Conservation (phyloP, 2,329 filamentous ascomycete genomes). For the Colletotrichum sp. region DNA sequence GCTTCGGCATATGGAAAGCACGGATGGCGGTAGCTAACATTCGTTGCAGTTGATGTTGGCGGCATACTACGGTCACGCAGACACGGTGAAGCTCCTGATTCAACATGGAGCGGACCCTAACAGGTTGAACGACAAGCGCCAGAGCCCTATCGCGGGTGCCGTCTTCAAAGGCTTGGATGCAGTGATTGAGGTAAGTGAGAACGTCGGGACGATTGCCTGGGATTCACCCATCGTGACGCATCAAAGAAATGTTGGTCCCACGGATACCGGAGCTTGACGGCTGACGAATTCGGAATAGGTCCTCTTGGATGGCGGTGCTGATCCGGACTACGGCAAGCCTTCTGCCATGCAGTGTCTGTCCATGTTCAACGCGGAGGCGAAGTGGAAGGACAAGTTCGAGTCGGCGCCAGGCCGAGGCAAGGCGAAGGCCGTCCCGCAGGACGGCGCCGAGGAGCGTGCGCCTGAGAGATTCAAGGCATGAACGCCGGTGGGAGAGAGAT, state of each 20-base stretch:
- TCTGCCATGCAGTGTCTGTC: constrained; percentile 52
- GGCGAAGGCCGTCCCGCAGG: constrained; percentile 26
- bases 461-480: constrained; percentile 14
- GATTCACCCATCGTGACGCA: background rate
- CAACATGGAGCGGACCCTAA: constrained; percentile 70
- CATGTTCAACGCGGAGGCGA: constrained; percentile 58
- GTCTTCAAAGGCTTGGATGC: constrained; percentile 74
- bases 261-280: background rate
- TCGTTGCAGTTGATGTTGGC: constrained; percentile 69
- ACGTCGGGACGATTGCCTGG: constrained; percentile 44
- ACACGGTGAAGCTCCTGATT: constrained; percentile 65
- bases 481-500: background rate
- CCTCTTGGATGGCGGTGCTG: constrained; percentile 56
- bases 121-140: constrained; percentile 69
- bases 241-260: background rate
- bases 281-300: constrained; percentile 31
- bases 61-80: constrained; percentile 70
- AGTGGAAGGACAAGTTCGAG: constrained; percentile 56
- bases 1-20: background rate
- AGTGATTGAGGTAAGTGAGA: constrained; percentile 58
- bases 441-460: background rate
- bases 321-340: constrained; percentile 57
- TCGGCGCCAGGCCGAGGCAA: constrained; percentile 53
- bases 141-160: constrained; percentile 73
- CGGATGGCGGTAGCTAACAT: background rate